Base-by-base conservation (phyloP, 2,329 filamentous ascomycete species). In the Cercospora beticola region DNA sequence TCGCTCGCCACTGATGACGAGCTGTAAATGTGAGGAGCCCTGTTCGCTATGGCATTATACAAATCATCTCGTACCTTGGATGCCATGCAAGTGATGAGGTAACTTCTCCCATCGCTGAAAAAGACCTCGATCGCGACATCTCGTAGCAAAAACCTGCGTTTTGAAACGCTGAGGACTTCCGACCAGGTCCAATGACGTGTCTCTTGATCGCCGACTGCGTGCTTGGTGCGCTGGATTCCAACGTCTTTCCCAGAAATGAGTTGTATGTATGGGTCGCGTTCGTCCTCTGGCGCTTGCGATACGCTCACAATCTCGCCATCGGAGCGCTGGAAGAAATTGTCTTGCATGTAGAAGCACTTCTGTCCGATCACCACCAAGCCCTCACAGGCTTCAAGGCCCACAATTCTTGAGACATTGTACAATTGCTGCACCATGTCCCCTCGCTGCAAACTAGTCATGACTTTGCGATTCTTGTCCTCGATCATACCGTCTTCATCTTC, bases 251-350 rank as follows among this genome's bases (percentile, higher is more conserved):
- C 92, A 4, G 93, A 90, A 72, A 99, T 96, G 78, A 98, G 94
- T 75, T 96, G 92, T 18, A 97, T 90, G 78, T 97, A 99, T 0
- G 93, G 93, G 75, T 99, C 95, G 23, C 95, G 90, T 80, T 99
- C 96, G 73, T 98, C 94, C 0, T 87, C 83, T 0, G 94, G 93
- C 2, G 95, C 96, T 80, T 98, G 93, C 88, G 92, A 94, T 8
- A 97, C 94, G 75, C 97, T 94, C 68, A 99, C 92, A 76, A 99
- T 97, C 78, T 99, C 96, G 12, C 94, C 94, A 76, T 97, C 95
- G 2, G 92, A 90, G 71, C 94, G 89, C 77, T 98, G 94, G 78
- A 99, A 98, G 76, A 97, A 94, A 74, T 95, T 94, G 80, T 99
- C 95, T 80, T 98, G 91, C 73, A 99, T 90, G 77, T 99, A 99